These are phyloP conservation scores for Diaporthe sp. DNA, from an alignment of 2,329 filamentous ascomycete species.

Conservation along the genomic window DNA sequence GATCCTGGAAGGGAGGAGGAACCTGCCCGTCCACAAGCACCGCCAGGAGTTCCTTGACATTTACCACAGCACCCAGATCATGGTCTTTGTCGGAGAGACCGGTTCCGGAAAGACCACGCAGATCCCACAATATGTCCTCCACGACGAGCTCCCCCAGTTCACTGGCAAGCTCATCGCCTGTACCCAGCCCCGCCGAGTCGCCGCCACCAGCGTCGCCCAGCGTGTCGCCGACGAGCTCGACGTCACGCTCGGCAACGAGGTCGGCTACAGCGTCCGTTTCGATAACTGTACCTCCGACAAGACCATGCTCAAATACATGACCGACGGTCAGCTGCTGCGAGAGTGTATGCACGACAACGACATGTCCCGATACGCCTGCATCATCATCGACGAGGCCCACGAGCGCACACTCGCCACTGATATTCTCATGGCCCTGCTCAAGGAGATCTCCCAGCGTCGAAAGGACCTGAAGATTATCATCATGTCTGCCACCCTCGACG, in stretches of 20 bases:
- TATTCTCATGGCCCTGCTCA: constrained; percentile 95
- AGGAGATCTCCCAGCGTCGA: constrained; percentile 85
- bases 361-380: constrained; percentile 93
- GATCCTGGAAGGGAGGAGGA: constrained; percentile 86
- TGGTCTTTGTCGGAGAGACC: constrained; percentile 98
- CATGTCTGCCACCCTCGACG: constrained; percentile 98
- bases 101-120: constrained; percentile 99
- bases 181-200: constrained; percentile 97
- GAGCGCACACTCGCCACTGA: constrained; percentile 97
- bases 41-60: constrained; percentile 93
- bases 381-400: constrained; percentile 98
- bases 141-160: constrained; percentile 91
- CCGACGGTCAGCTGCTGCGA: constrained; percentile 96
- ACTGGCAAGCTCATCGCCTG: constrained; percentile 93
- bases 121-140: constrained; percentile 98
- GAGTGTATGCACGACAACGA: constrained; percentile 98
- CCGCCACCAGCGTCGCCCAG: constrained; percentile 98
- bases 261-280: constrained; percentile 99
- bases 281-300: constrained; percentile 92
- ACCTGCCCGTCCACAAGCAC: constrained; percentile 93
- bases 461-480: constrained; percentile 97
- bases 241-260: constrained; percentile 90
- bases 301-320: constrained; percentile 99
- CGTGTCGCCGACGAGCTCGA: constrained; percentile 98
- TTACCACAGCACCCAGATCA: constrained; percentile 94